Evolutionary conservation across 768 basidiomycete genomes (phyloP), one percentile per base, ranked within the genome.

Genomic region (Tricholomella constricta): DNA sequence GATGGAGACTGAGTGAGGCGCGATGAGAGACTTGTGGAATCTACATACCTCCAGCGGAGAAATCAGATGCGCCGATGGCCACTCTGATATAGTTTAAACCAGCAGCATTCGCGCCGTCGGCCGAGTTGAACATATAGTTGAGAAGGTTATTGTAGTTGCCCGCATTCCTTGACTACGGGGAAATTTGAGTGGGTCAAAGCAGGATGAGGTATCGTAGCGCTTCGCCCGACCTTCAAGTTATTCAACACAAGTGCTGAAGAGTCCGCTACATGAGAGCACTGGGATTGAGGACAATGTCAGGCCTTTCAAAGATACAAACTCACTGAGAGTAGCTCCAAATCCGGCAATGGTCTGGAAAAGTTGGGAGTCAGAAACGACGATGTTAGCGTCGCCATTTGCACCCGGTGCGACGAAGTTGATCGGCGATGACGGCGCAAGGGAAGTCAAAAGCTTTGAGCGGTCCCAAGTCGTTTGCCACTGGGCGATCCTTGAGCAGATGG

Each of bases 1-100:
- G 43, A 37, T 6, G 38, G 8, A 17, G 15, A 11, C 10, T 20
- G 3, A 49, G 36, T 8, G 17, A 19, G 8, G 12, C 4, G 12
- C 6, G 14, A 12, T 34, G 20, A 22, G 9, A 11, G 9, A 42
- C 12, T 8, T 37, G 14, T 6, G 27, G 20, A 25, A 15, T 8
- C 6, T 25, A 50, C 76, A 40, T 52, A 86, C 87, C 57, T 3
- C 59, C 72, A 3, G 79, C 70, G 10, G 89, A 88, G 62, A 90
- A 90, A 66, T 90, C 89, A 3, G 85, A 80, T 4, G 89, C 85
- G 12, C 89, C 89, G 12, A 91, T 74, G 0, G 88, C 80, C 34
- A 90, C 73, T 9, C 89, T 81, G 44, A 91, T 68, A 60, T 86
- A 87, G 37, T 82, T 83, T 46, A 91, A 69, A 1, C 88, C 89